These are phyloP conservation scores for Schizothecium vesticola DNA, from an alignment of 495 filamentous ascomycete genomes.

Conservation along the genomic window DNA sequence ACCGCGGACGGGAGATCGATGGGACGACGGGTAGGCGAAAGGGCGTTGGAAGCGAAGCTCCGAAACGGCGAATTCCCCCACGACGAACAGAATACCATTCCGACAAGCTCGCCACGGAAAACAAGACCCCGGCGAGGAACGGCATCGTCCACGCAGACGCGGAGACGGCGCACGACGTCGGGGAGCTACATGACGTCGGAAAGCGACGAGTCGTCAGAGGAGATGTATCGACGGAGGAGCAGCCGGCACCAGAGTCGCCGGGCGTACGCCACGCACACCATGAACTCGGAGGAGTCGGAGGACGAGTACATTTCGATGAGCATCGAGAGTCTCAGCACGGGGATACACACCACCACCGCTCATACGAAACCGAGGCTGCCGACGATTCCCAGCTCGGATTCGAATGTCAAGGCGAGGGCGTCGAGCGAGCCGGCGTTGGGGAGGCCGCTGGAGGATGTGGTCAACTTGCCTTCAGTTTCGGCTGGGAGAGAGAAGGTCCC, in stretches of 20 bases:
- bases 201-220: slow-evolving; percentile 29
- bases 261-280: slow-evolving; percentile 12
- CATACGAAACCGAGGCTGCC: slow-evolving; percentile 32
- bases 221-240: slow-evolving; percentile 13
- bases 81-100: slow-evolving; percentile 25
- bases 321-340: slow-evolving; percentile 15
- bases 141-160: slow-evolving; percentile 27
- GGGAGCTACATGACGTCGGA: neutral
- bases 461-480: neutral
- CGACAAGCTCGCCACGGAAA: slow-evolving; percentile 18
- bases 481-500: neutral
- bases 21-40: slow-evolving; percentile 31
- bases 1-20: slow-evolving; percentile 23
- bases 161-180: slow-evolving; percentile 23
- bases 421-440: neutral
- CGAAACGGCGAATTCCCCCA: slow-evolving; percentile 30
- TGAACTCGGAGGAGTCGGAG: slow-evolving; percentile 27
- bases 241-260: slow-evolving; percentile 22
- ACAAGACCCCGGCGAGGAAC: slow-evolving; percentile 23
- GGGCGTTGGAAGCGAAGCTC: slow-evolving; percentile 35
- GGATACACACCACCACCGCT: slow-evolving; percentile 19
- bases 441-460: neutral
- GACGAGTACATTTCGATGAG: slow-evolving; percentile 18
- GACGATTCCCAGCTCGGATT: slow-evolving; percentile 30
- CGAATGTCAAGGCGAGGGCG: slow-evolving; percentile 8